phyloP scores from a whole-genome alignment of 257 asterid genomes.

The Ophiorrhiza pumila region DNA sequence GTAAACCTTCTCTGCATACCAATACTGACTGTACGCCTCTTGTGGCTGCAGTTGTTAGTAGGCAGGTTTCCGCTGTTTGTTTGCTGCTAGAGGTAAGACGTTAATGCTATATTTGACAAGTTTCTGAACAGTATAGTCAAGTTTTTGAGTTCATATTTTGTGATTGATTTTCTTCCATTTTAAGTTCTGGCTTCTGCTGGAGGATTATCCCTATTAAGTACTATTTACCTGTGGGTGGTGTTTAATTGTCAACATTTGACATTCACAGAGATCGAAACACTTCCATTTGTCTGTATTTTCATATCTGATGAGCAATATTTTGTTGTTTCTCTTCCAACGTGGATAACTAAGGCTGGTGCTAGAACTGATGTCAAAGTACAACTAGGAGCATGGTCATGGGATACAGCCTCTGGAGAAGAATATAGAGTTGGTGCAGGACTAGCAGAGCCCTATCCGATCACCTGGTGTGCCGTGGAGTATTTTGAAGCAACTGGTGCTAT shows the following conservation, averaged over 20 bases:
- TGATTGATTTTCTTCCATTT: background rate
- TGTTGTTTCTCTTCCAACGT: conserved; percentile 1
- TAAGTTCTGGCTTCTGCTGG: background rate
- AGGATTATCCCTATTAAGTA: background rate
- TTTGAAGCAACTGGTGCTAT: conserved; percentile 71
- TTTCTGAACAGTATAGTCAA: background rate
- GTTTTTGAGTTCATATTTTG: background rate
- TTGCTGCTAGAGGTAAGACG: conserved; percentile 57
- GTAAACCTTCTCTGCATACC: conserved; percentile 67
- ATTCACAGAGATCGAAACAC: background rate
- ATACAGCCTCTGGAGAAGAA: conserved; percentile 75
- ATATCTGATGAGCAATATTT: conserved; percentile 16
- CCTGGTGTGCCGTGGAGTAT: conserved; percentile 85
- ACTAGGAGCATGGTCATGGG: conserved; percentile 93
- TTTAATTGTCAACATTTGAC: background rate
- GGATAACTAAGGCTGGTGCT: conserved; percentile 50
- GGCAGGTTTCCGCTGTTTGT: conserved; percentile 63
- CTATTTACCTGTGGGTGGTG: background rate
- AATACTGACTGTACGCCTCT: conserved; percentile 68
- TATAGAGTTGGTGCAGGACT: conserved; percentile 77
- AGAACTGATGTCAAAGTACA: conserved; percentile 54
- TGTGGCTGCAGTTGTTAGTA: conserved; percentile 71
- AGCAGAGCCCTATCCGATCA: conserved; percentile 65
- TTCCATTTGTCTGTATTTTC: background rate
- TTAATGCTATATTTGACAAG: background rate